Conservation (phyloP, 2,329 filamentous ascomycete species). For the Mariannaea sp. region DNA sequence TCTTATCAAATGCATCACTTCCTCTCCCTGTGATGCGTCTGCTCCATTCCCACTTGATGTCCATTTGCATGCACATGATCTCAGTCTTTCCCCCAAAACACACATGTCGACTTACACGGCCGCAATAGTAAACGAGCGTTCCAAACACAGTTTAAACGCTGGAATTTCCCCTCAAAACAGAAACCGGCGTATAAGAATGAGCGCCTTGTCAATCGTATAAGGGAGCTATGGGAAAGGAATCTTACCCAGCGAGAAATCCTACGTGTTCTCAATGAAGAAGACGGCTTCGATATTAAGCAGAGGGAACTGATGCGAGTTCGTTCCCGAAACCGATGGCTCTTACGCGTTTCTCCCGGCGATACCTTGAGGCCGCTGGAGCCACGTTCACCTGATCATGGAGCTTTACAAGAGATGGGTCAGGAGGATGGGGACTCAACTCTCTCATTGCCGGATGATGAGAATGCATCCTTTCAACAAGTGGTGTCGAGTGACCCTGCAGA, state of each 20-base stretch:
- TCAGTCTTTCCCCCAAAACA: neutral
- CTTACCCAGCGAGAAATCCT: conserved; percentile 75
- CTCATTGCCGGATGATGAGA: conserved; percentile 13
- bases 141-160: conserved; percentile 76
- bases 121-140: conserved; percentile 71
- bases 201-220: conserved; percentile 69
- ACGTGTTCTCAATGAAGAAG: conserved; percentile 67
- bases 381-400: conserved; percentile 11
- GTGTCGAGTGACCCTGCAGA: neutral
- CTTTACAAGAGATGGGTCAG: neutral
- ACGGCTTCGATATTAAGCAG: conserved; percentile 72
- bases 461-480: neutral
- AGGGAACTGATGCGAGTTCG: conserved; percentile 73
- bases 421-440: conserved; percentile 16
- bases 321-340: conserved; percentile 68
- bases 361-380: conserved; percentile 44
- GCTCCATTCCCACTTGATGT: neutral
- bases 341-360: conserved; percentile 65
- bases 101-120: conserved; percentile 24
- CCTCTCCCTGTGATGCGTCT: neutral
- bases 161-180: conserved; percentile 78
- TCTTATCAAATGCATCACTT: neutral
- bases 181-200: conserved; percentile 73
- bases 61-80: neutral
- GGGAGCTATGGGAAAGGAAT: conserved; percentile 79